Evolutionary conservation across 257 asterid genomes (phyloP).

Genomic region (Rauvolfia tetraphylla): DNA sequence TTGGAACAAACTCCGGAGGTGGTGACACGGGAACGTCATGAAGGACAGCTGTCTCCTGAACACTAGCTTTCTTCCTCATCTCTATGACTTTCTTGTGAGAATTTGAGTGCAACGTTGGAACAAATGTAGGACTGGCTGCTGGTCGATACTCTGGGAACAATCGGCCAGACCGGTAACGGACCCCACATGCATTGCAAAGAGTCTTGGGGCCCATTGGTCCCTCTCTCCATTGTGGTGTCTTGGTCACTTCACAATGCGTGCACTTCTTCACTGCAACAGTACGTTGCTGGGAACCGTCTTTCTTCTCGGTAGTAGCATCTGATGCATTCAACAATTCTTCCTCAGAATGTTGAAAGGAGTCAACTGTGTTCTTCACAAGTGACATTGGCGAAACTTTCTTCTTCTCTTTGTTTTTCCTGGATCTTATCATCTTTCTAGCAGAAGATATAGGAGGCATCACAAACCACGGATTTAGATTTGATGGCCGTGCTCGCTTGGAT

Average conservation of each 20-base stretch:
- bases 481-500: slow-evolving; percentile 60
- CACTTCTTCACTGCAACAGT: slow-evolving; percentile 39
- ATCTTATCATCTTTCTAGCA: slow-evolving; percentile 27
- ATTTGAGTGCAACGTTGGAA: slow-evolving; percentile 68
- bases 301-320: background rate
- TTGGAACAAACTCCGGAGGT: slow-evolving; percentile 40
- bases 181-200: slow-evolving; percentile 93
- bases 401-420: slow-evolving; percentile 35
- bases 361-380: background rate
- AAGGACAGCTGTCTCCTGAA: slow-evolving; percentile 7
- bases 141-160: slow-evolving; percentile 82
- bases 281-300: slow-evolving; percentile 10
- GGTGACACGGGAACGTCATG: slow-evolving; percentile 37
- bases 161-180: slow-evolving; percentile 77
- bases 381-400: slow-evolving; percentile 21
- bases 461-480: slow-evolving; percentile 54
- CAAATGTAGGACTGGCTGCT: slow-evolving; percentile 79
- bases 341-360: slow-evolving; percentile 4
- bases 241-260: slow-evolving; percentile 69
- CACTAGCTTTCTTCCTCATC: slow-evolving; percentile 21
- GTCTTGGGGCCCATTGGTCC: slow-evolving; percentile 86
- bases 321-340: slow-evolving; percentile 3
- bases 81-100: slow-evolving; percentile 25
- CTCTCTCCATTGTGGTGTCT: slow-evolving; percentile 94
- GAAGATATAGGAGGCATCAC: slow-evolving; percentile 29